phyloP scores from a whole-genome alignment of 768 basidiomycete genomes.

The Mrakia gelida region DNA sequence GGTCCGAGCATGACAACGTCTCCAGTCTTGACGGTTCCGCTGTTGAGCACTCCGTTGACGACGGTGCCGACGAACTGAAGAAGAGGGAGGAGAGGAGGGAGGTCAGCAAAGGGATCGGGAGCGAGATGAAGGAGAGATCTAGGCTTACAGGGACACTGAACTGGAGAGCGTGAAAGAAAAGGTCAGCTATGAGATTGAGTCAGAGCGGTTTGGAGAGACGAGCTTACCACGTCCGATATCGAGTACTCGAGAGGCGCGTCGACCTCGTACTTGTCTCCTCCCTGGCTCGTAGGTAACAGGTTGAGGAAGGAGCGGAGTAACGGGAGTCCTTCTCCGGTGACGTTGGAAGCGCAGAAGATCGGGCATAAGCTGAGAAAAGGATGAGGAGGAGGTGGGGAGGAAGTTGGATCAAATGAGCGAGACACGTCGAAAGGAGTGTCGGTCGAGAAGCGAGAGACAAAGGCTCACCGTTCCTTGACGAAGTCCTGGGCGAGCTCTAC shows the following conservation, averaged over 20 bases:
- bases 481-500: conserved; percentile 69
- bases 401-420: neutral
- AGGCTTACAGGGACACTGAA: conserved; percentile 30
- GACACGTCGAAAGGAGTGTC: conserved; percentile 28
- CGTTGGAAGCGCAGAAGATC: conserved; percentile 68
- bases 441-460: neutral
- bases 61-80: conserved; percentile 30
- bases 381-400: neutral
- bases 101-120: neutral
- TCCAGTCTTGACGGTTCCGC: conserved; percentile 68
- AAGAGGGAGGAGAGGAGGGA: no score
- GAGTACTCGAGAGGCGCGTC: conserved; percentile 52
- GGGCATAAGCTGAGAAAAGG: conserved; percentile 79
- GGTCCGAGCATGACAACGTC: conserved; percentile 83
- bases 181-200: no score
- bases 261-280: conserved; percentile 70
- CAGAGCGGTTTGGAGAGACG: neutral
- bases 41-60: conserved; percentile 66
- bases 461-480: conserved; percentile 62
- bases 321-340: conserved; percentile 54
- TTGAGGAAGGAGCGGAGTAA: conserved; percentile 79
- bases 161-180: neutral
- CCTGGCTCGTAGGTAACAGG: conserved; percentile 79
- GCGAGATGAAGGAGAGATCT: neutral
- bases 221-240: conserved; percentile 45